Conservation (phyloP, 2,329 filamentous ascomycete genomes). For the Fusarium denticulatum region DNA sequence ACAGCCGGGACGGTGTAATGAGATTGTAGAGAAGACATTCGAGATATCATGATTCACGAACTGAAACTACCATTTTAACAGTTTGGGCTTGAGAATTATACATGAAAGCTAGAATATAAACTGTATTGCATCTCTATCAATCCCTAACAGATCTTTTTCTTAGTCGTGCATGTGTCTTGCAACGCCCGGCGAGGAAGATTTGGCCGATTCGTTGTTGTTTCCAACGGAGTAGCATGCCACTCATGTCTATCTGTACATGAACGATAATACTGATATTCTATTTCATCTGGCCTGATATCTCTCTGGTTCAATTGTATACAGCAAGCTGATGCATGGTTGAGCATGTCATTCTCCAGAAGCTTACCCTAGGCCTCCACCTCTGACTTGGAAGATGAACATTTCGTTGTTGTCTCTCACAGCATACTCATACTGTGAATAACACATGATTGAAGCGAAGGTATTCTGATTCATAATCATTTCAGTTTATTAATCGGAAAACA, state of each 20-base stretch:
- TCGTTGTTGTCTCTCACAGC: no score
- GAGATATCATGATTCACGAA: no score
- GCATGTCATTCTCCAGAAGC: accelerated
- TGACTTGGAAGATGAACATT: neutral
- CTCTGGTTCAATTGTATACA: no score
- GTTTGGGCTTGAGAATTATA: no score
- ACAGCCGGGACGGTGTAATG: neutral
- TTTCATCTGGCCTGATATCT: neutral
- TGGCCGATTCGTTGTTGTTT: neutral
- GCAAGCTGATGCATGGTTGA: no score
- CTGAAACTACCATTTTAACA: no score
- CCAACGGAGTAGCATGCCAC: neutral
- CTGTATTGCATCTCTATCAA: neutral
- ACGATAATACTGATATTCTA: accelerated
- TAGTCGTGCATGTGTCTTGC: no score
- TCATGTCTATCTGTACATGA: no score
- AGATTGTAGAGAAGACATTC: neutral
- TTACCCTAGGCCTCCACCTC: neutral
- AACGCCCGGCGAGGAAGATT: no score
- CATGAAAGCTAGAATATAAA: accelerated
- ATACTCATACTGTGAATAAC: neutral
- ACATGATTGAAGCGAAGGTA: accelerated
- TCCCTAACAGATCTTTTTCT: no score
- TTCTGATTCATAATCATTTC: neutral
- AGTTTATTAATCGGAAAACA: neutral